Evolutionary conservation across 495 filamentous ascomycete genomes (phyloP).

Genomic region (Aspergillus haitiensis): DNA sequence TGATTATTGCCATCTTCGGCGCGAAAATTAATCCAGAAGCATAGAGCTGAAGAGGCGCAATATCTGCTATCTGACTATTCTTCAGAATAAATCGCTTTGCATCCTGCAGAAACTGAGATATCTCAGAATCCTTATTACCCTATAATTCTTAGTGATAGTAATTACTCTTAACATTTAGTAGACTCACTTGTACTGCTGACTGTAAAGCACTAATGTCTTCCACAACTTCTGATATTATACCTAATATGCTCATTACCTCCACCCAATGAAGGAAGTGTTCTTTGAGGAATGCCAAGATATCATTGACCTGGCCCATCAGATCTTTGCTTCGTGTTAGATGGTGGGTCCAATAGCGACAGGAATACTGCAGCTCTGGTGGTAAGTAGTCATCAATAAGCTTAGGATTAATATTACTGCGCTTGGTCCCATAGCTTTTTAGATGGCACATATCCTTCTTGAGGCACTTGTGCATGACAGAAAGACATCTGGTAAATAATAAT

Average conservation of each 20-base stretch:
- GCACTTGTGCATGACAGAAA: constrained; percentile 29
- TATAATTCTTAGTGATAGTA: constrained; percentile 10
- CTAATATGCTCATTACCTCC: constrained; percentile 43
- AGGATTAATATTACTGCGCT: constrained; percentile 22
- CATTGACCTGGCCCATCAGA: background rate
- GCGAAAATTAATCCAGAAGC: constrained; percentile 35
- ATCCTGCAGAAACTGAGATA: constrained; percentile 32
- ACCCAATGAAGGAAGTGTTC: constrained; percentile 50
- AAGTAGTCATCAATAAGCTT: constrained; percentile 23
- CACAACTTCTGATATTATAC: constrained; percentile 28
- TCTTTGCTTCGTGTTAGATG: background rate
- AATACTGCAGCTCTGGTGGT: constrained; percentile 34
- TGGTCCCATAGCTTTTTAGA: constrained; percentile 26
- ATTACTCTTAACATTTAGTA: constrained; percentile 5
- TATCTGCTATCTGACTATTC: constrained; percentile 34
- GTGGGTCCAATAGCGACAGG: constrained; percentile 38
- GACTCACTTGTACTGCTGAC: constrained; percentile 1
- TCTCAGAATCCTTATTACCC: constrained; percentile 12
- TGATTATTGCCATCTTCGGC: constrained; percentile 31
- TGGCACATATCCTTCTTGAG: constrained; percentile 42
- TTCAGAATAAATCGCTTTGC: constrained; percentile 36
- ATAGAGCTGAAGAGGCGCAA: constrained; percentile 20
- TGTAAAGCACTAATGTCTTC: background rate
- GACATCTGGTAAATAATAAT: constrained; percentile 19
- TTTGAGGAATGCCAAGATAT: constrained; percentile 38